phyloP scores from a whole-genome alignment of 140 eudicot species.

The Anethum foeniculum region DNA sequence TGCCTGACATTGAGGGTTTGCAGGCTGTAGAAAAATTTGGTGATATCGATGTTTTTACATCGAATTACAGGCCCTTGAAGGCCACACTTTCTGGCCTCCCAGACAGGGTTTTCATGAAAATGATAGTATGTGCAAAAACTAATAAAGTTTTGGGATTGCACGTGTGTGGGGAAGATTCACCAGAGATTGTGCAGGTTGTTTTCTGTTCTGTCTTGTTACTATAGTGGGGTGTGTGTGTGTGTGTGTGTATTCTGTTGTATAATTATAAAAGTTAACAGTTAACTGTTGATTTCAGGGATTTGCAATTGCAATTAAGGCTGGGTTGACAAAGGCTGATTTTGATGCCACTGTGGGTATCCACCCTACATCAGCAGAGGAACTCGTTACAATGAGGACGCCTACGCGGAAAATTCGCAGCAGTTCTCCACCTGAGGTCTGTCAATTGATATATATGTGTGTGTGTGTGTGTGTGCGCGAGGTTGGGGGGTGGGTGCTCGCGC shows the following conservation, averaged over 20 bases:
- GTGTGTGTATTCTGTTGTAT: not conserved
- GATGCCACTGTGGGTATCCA: slow-evolving; percentile 90
- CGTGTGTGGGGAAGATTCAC: slow-evolving; percentile 96
- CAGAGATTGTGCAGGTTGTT: slow-evolving; percentile 89
- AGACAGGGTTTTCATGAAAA: slow-evolving; percentile 89
- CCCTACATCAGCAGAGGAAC: slow-evolving; percentile 97
- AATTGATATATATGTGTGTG: not conserved
- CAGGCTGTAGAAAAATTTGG: slow-evolving; percentile 78
- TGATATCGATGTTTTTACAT: slow-evolving; percentile 69
- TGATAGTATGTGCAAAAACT: slow-evolving; percentile 76
- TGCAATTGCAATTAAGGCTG: slow-evolving; percentile 95
- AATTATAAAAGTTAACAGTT: not conserved
- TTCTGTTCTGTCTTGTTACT: slow-evolving; percentile 8
- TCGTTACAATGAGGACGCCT: slow-evolving; percentile 96
- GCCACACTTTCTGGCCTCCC: slow-evolving; percentile 98
- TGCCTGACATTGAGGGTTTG: slow-evolving; percentile 10
- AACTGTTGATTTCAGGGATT: slow-evolving; percentile 52
- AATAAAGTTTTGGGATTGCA: slow-evolving; percentile 77
- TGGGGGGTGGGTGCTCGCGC: no score
- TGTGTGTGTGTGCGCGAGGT: no score
- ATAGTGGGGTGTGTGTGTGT: no score
- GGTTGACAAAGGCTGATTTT: slow-evolving; percentile 88
- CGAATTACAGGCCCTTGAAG: slow-evolving; percentile 92
- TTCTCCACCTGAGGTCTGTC: slow-evolving; percentile 47
- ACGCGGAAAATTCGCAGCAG: slow-evolving; percentile 65